Percentiles rank a stretch among this genome's conserved stretches.
phyloP scores from a whole-genome alignment of 768 basidiomycete genomes.

The Pholiota molesta region DNA sequence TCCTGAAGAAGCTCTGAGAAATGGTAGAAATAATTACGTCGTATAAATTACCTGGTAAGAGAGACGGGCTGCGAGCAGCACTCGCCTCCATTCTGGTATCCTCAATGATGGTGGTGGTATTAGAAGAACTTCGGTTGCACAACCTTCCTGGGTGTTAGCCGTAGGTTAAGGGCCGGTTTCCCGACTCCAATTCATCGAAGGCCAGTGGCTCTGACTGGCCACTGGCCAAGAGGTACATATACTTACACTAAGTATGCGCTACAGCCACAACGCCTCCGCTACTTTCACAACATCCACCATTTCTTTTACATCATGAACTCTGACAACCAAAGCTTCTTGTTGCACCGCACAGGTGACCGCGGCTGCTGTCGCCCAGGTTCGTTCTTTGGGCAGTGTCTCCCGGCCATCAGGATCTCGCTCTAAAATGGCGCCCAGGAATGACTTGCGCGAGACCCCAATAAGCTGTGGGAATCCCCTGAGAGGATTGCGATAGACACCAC shows the following conservation, averaged over 20 bases:
- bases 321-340: conserved; percentile 69
- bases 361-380: conserved; percentile 80
- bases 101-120: neutral
- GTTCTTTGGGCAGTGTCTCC: conserved; percentile 62
- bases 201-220: too few relatives aligned
- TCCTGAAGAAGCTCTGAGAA: neutral
- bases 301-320: conserved; percentile 81
- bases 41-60: neutral
- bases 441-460: conserved; percentile 83
- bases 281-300: conserved; percentile 77
- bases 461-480: conserved; percentile 66
- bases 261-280: conserved; percentile 59
- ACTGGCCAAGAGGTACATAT: too few relatives aligned
- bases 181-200: neutral
- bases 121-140: neutral
- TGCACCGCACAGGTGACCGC: conserved; percentile 75
- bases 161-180: neutral
- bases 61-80: neutral
- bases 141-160: neutral
- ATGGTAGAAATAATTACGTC: neutral
- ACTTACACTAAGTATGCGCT: neutral
- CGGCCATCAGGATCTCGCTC: conserved; percentile 51
- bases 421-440: conserved; percentile 76
- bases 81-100: neutral
- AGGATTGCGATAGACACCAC: conserved; percentile 39